Conservation (phyloP, 2,329 filamentous ascomycete genomes). For the Cephalotrichum gorgonifer region DNA sequence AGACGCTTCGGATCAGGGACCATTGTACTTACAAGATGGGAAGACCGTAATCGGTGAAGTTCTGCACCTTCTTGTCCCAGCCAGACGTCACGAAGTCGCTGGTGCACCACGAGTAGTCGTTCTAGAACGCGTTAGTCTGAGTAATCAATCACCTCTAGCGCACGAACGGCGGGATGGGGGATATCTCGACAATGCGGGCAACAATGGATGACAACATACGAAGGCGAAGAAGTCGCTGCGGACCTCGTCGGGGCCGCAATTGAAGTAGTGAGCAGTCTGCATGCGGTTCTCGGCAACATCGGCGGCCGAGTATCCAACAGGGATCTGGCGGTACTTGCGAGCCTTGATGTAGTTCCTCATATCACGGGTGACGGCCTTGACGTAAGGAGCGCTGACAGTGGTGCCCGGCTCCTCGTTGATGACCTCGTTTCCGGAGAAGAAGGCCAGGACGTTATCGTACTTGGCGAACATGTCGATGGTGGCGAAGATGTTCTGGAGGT, state of each 20-base stretch:
- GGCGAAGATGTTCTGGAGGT: conserved; percentile 76
- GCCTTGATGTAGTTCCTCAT: conserved; percentile 60
- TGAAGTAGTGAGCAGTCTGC: conserved; percentile 85
- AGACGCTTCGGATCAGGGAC: conserved; percentile 17
- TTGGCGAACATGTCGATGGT: conserved; percentile 75
- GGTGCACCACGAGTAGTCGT: conserved; percentile 83
- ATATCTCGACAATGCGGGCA: neutral
- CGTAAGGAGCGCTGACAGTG: conserved; percentile 57
- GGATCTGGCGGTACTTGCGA: conserved; percentile 52
- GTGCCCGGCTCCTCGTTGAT: conserved; percentile 57
- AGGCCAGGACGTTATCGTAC: conserved; percentile 79
- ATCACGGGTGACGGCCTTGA: conserved; percentile 71
- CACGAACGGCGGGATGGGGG: too few relatives aligned
- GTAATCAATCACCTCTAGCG: too few relatives aligned
- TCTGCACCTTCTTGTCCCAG: conserved; percentile 82
- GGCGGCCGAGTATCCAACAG: conserved; percentile 68
- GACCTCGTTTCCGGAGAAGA: conserved; percentile 76
- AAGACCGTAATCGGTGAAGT: conserved; percentile 76
- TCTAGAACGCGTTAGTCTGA: conserved; percentile 24
- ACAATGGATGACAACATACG: conserved; percentile 10
- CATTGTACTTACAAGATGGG: conserved; percentile 60
- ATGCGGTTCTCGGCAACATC: conserved; percentile 79
- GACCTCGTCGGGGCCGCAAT: conserved; percentile 76
- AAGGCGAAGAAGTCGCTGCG: conserved; percentile 84
- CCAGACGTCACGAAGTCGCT: conserved; percentile 60